These are phyloP conservation scores for Spongiforma sp. DNA, from an alignment of 1,284 basidiomycete species.

Conservation along the genomic window DNA sequence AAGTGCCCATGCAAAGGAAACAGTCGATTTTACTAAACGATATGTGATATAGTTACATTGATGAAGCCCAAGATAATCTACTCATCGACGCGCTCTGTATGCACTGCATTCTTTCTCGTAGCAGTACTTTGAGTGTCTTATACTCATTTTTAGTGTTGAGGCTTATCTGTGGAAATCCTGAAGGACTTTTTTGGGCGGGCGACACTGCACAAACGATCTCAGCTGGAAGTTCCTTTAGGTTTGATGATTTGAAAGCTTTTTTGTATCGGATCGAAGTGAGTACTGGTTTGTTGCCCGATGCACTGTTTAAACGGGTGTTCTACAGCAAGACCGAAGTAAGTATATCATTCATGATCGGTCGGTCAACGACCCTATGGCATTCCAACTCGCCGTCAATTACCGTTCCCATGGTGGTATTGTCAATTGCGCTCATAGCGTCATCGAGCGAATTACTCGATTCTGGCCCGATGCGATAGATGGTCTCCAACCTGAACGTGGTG, in stretches of 20 bases:
- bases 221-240: slow-evolving; percentile 72
- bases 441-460: slow-evolving; percentile 63
- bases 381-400: slow-evolving; percentile 70
- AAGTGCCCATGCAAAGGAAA: not conserved
- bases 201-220: slow-evolving; percentile 83
- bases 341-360: slow-evolving; percentile 20
- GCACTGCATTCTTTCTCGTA: slow-evolving; percentile 18
- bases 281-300: not conserved
- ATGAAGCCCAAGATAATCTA: slow-evolving; percentile 76
- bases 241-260: slow-evolving; percentile 74
- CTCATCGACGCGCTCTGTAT: slow-evolving; percentile 67
- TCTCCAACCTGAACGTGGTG: slow-evolving; percentile 61
- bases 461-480: slow-evolving; percentile 73
- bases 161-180: slow-evolving; percentile 60
- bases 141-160: slow-evolving; percentile 55
- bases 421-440: slow-evolving; percentile 66
- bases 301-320: not conserved
- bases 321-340: slow-evolving; percentile 26
- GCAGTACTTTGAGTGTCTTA: slow-evolving; percentile 1
- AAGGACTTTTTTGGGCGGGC: slow-evolving; percentile 79
- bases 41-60: slow-evolving; percentile 59
- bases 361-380: slow-evolving; percentile 47
- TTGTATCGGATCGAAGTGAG: slow-evolving; percentile 62
- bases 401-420: slow-evolving; percentile 76
- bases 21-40: not conserved